Conservation (phyloP, 2,329 filamentous ascomycete genomes). For the Metarhizium guizhouense region DNA sequence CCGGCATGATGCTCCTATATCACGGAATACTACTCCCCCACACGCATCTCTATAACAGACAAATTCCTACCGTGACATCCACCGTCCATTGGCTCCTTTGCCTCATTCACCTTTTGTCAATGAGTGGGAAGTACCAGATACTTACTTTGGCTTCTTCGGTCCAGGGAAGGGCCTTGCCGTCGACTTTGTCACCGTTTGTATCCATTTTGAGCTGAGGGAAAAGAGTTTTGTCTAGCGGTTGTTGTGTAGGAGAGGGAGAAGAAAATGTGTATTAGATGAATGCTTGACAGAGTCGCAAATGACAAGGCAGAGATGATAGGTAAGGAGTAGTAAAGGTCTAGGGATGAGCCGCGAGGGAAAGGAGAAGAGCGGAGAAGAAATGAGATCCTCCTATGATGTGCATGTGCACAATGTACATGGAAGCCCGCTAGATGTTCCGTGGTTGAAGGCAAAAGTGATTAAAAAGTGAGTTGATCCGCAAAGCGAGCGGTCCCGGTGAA, state of each 20-base stretch:
- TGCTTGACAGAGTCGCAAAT: neutral
- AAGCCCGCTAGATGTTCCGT: neutral
- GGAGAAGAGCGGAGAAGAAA: neutral
- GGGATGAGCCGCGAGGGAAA: neutral
- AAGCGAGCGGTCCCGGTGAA: neutral
- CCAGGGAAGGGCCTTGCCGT: conserved; percentile 20
- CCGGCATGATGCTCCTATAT: neutral
- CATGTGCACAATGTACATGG: neutral
- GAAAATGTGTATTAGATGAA: neutral
- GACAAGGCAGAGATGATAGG: neutral
- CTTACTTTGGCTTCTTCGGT: conserved; percentile 28
- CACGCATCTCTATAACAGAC: too few species aligned
- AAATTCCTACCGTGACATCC: too few species aligned
- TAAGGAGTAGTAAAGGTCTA: neutral
- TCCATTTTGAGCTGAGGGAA: conserved; percentile 13
- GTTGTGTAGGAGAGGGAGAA: neutral
- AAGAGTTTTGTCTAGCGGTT: neutral
- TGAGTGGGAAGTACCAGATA: neutral
- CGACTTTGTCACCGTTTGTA: conserved; percentile 8
- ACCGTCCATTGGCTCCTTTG: neutral
- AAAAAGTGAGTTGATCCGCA: neutral
- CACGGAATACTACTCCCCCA: too few species aligned
- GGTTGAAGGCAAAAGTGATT: neutral
- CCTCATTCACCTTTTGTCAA: neutral
- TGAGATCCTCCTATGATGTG: neutral